Percentiles rank a stretch among this genome's conserved stretches.
Evolutionary conservation across 2,329 filamentous ascomycete species (phyloP).

Genomic region (Hypoxylon sp.): DNA sequence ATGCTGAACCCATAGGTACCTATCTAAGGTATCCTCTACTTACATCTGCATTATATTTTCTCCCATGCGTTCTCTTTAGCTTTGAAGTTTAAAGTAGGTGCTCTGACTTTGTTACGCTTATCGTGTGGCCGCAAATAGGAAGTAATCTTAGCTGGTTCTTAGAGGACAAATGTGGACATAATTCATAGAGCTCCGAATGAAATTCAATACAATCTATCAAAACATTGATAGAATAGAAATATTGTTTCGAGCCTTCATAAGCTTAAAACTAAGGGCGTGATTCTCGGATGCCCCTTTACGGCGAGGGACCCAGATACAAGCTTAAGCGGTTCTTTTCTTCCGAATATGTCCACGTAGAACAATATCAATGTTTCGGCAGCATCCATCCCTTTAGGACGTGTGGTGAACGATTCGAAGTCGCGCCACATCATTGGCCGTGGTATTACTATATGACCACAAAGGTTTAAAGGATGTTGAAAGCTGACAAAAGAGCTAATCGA

Average conservation of each 20-base stretch:
- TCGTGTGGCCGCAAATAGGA: constrained; percentile 1
- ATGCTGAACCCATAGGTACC: neutral
- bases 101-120: neutral
- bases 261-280: constrained; percentile 6
- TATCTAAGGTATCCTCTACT: neutral
- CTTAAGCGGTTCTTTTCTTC: neutral
- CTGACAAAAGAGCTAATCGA: neutral
- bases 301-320: neutral
- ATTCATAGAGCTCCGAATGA: neutral
- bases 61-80: neutral
- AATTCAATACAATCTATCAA: neutral
- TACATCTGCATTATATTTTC: neutral
- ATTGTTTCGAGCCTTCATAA: constrained; percentile 2
- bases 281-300: constrained; percentile 7
- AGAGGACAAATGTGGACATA: neutral
- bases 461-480: constrained; percentile 1
- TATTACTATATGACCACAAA: constrained; percentile 10
- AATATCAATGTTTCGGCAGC: neutral
- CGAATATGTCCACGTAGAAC: neutral
- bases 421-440: constrained; percentile 11
- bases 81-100: neutral
- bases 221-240: neutral
- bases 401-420: neutral
- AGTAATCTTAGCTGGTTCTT: constrained; percentile 7
- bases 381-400: constrained; percentile 3